These are phyloP conservation scores for Mycena alexandri DNA, from an alignment of 768 basidiomycete genomes.

Conservation along the genomic window DNA sequence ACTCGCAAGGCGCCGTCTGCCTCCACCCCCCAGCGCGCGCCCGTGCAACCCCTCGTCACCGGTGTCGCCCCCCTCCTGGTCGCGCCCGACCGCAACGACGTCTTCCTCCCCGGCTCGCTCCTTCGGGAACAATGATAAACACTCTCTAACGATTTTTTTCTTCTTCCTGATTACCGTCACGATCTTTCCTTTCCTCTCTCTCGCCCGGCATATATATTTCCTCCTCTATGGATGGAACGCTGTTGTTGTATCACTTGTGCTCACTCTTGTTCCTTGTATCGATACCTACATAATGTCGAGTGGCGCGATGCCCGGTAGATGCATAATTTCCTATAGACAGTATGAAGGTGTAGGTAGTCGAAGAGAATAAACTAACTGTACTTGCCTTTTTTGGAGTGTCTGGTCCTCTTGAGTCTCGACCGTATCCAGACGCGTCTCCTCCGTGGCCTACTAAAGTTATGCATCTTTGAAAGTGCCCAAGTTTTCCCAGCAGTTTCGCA, in stretches of 20 bases:
- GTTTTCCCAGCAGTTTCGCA: too few species aligned
- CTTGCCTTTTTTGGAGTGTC: not conserved
- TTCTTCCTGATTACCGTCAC: slow-evolving; percentile 1
- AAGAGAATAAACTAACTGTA: slow-evolving; percentile 14
- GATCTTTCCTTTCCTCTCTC: not conserved
- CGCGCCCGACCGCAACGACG: slow-evolving; percentile 50
- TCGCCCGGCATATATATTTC: not conserved
- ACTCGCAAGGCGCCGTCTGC: slow-evolving; percentile 50
- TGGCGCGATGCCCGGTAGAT: slow-evolving; percentile 2
- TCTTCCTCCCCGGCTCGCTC: slow-evolving; percentile 84
- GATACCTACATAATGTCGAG: slow-evolving; percentile 20
- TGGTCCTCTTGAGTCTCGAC: too few species aligned
- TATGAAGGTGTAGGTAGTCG: slow-evolving; percentile 4
- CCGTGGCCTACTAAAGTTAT: too few species aligned
- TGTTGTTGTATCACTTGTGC: slow-evolving; percentile 26
- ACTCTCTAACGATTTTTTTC: slow-evolving; percentile 21
- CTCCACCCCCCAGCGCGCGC: slow-evolving; percentile 48
- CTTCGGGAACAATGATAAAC: slow-evolving; percentile 62
- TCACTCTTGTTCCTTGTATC: slow-evolving; percentile 19
- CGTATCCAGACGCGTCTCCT: too few species aligned
- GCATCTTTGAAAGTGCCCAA: too few species aligned
- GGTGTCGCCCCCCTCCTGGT: slow-evolving; percentile 55
- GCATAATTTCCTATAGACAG: slow-evolving; percentile 19
- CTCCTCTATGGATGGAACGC: slow-evolving; percentile 7
- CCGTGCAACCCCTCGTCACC: slow-evolving; percentile 62